phyloP scores from a whole-genome alignment of 2,329 filamentous ascomycete genomes.

The Pyricularia sp. region DNA sequence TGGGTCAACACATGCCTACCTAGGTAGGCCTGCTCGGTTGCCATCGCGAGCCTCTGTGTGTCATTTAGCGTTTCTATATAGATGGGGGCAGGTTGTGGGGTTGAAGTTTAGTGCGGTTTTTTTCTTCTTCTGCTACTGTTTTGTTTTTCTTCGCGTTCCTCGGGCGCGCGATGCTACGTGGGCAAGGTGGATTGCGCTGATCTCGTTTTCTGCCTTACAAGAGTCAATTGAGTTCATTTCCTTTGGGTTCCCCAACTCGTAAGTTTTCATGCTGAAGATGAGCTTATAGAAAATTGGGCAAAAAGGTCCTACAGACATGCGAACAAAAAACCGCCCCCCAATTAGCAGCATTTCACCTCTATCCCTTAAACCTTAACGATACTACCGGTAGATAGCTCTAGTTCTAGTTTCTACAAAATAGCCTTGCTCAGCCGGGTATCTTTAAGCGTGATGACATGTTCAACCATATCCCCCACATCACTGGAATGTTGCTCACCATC shows the following conservation, averaged over 20 bases:
- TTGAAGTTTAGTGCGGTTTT: neutral
- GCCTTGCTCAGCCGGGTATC: neutral
- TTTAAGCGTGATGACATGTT: neutral
- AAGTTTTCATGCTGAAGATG: too few relatives aligned
- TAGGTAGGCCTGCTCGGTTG: neutral
- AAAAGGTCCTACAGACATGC: neutral
- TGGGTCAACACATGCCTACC: neutral
- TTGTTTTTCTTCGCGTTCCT: neutral
- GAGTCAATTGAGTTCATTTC: neutral
- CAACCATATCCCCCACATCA: neutral
- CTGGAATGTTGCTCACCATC: neutral
- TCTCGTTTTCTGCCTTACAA: neutral
- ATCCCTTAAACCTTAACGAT: too few relatives aligned
- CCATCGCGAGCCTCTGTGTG: neutral
- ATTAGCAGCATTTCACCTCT: too few relatives aligned
- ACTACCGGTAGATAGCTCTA: too few relatives aligned
- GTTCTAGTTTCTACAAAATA: too few relatives aligned
- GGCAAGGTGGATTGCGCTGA: neutral
- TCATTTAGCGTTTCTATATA: neutral
- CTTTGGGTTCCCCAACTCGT: too few relatives aligned
- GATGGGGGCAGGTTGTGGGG: neutral
- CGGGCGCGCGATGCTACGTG: neutral
- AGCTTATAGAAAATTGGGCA: neutral
- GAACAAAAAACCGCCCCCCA: neutral
- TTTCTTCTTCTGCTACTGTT: too few relatives aligned